phyloP scores from a whole-genome alignment of 202 grass and related monocot species.

The Panicum virgatum region DNA sequence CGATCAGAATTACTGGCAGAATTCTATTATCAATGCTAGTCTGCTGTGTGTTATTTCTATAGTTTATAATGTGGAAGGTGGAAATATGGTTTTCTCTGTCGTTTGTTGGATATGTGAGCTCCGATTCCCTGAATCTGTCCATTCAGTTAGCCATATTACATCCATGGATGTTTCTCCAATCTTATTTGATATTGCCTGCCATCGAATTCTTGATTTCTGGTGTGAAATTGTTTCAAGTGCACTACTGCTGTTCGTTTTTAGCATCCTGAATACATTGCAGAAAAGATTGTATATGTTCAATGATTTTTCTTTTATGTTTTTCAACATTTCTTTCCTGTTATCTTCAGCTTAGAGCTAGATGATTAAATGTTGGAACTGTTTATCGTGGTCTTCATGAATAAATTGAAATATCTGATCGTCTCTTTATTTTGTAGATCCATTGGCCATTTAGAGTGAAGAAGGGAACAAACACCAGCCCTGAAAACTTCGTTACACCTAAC shows the following conservation, averaged over 20 bases:
- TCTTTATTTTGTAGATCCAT: slow-evolving; percentile 66
- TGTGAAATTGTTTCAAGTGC: not conserved
- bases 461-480: slow-evolving; percentile 45
- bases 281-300: slow-evolving; percentile 2
- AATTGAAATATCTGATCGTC: not conserved
- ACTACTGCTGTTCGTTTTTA: not conserved
- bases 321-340: not conserved
- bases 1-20: not conserved
- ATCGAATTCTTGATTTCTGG: slow-evolving; percentile 1
- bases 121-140: not conserved
- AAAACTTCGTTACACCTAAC: slow-evolving; percentile 63
- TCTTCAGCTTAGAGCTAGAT: not conserved
- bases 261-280: not conserved
- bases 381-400: not conserved
- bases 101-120: not conserved
- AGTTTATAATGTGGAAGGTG: not conserved
- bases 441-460: slow-evolving; percentile 86
- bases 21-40: not conserved
- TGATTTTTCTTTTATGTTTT: not conserved
- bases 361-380: slow-evolving; percentile 10
- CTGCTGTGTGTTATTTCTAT: not conserved
- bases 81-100: not conserved
- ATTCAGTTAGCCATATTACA: not conserved
- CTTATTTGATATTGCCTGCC: not conserved
- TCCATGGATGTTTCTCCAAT: slow-evolving; percentile 22